Base-by-base conservation (phyloP, 371 early-diverging fungal genomes). In the Blakeslea trispora region DNA sequence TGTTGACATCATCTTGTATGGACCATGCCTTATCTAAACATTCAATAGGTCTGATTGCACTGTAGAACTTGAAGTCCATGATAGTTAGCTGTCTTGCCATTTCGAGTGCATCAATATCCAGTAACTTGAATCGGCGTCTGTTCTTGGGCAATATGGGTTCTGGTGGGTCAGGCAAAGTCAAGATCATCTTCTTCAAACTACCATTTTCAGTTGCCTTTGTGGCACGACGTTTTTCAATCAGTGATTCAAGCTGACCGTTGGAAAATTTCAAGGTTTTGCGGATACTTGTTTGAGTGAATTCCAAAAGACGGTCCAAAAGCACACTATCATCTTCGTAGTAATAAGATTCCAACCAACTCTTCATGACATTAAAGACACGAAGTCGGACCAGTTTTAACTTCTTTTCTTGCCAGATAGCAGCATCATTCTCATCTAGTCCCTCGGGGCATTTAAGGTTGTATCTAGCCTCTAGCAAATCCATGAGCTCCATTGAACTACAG, bases 11-110 rank as follows among this genome's bases (percentile, higher is more conserved):
- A 22, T 64, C 62, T 68, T 86, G 71, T 50, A 79, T 66, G 53
- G 88, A 83, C 96, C 96, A 97, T 8, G 91, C 91, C 64, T 95
- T 92, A 55, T 88, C 84, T 44, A 97, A 69, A 61, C 92, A 91
- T 66, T 97, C 98, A 19, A 85, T 75, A 2, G 93, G 90, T 37
- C 82, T 77, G 49, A 97, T 92, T 42, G 84, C 78, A 68, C 81
- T 83, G 64, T 91, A 96, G 15, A 89, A 55, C 22, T 76, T 81
- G 21, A 85, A 88, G 64, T 95, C 93, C 62, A 94, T 86, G 50
- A 98, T 78, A 0, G 97, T 96, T 58, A 98, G 66, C 66, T 98
- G 97, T 15, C 99, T 81, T 0, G 97, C 97, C 50, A 96, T 69
- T 68, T 98, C 99, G 19, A 93, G 66, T 0, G 97, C 88, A 69